phyloP scores from a whole-genome alignment of 768 basidiomycete species.

The Sarcodon aspratus region DNA sequence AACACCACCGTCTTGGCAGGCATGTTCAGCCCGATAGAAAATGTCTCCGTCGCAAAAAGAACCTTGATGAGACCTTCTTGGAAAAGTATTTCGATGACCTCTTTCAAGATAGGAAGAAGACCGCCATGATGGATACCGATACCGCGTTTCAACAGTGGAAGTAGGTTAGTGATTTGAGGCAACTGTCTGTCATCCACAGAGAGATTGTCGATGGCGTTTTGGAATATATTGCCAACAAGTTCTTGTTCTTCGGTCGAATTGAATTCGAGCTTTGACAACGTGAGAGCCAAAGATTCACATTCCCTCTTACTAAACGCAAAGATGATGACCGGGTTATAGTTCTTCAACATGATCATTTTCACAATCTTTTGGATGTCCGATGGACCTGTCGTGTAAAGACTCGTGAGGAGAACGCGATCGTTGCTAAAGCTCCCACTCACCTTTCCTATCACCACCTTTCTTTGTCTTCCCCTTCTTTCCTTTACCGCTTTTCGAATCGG shows the following conservation, averaged over 20 bases:
- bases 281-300: conserved; percentile 87
- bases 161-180: conserved; percentile 86
- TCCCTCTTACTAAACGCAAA: conserved; percentile 98
- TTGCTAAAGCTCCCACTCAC: conserved; percentile 23
- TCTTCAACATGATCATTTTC: conserved; percentile 96
- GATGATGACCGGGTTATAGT: conserved; percentile 96
- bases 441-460: conserved; percentile 92
- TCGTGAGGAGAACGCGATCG: not conserved
- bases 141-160: conserved; percentile 88
- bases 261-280: conserved; percentile 92
- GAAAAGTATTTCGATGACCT: conserved; percentile 98
- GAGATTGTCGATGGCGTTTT: conserved; percentile 86
- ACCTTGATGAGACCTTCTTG: conserved; percentile 98
- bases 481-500: conserved; percentile 74
- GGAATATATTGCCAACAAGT: conserved; percentile 79
- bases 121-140: conserved; percentile 99
- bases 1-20: conserved; percentile 99
- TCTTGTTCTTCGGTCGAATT: conserved; percentile 89
- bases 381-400: conserved; percentile 36
- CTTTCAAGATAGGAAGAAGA: conserved; percentile 92
- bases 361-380: conserved; percentile 97
- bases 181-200: conserved; percentile 79
- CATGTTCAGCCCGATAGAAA: conserved; percentile 98
- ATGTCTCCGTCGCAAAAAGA: conserved; percentile 97
- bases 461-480: conserved; percentile 87